phyloP scores from a whole-genome alignment of 2,329 filamentous ascomycete species.

The Venturia asperata region DNA sequence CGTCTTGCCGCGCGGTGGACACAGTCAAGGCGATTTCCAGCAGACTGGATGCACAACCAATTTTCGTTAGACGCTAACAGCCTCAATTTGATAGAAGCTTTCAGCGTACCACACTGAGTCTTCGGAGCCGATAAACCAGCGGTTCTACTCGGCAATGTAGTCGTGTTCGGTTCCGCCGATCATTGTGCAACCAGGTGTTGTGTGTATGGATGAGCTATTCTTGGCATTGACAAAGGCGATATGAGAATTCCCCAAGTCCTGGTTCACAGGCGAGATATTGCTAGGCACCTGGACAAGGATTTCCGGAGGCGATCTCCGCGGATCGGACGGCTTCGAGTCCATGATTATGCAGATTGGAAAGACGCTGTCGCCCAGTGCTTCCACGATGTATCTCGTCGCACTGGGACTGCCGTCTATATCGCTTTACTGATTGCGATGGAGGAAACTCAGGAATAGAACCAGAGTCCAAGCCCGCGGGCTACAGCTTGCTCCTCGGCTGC shows the following conservation, averaged over 20 bases:
- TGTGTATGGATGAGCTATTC: neutral
- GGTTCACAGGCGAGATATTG: neutral
- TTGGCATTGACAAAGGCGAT: neutral
- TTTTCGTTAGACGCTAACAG: neutral
- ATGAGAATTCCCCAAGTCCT: neutral
- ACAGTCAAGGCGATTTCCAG: neutral
- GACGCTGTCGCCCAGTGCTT: neutral
- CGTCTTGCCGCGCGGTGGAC: neutral
- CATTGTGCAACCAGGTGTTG: neutral
- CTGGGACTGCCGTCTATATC: neutral
- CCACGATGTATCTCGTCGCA: slow-evolving; percentile 1
- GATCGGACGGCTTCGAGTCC: neutral
- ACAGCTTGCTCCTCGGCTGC: neutral
- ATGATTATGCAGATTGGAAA: neutral
- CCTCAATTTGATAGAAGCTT: neutral
- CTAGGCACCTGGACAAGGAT: neutral
- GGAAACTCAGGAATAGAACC: neutral
- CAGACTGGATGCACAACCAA: neutral
- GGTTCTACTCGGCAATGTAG: no score
- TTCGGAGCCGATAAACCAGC: neutral
- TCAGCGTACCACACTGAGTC: neutral
- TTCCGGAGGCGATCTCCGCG: neutral
- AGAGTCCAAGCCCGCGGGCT: neutral
- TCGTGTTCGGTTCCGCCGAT: neutral
- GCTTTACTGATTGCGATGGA: neutral